Base-by-base conservation (phyloP, 2,329 filamentous ascomycete genomes). In the Fusarium hainanense region DNA sequence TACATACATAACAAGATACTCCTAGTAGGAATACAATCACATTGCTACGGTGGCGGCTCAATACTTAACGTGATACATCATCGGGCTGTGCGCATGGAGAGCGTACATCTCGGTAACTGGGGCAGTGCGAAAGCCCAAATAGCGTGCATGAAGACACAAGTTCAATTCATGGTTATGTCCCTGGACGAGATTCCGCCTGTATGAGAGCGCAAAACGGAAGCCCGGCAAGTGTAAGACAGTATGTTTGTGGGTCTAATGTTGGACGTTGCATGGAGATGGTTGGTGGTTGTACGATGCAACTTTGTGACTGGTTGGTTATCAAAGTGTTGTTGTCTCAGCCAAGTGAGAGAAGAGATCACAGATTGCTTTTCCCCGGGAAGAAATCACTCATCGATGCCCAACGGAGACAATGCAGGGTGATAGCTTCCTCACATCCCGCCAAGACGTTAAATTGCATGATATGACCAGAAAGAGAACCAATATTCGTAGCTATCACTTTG, bases 1-100 rank as follows among this genome's bases (percentile, higher is more conserved):
- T 6, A 32, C 16, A 4, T 6, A 9, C 14, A 48, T 46, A 18
- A 9, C 30, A 46, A 16, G 14, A 50, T 30, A 51, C 27, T 47
- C 23, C 7, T 5, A 49, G 46, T 64, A 64, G 14, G 14, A 30
- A 51, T 58, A 58, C 27, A 25, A 23, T 50, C 13, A 20, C 7
- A 51, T 27, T 16, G 34, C 6, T 37, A 3, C n/a, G 9, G 34
- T 37, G 34, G 32, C 3, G 16, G 6, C 18, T n/a, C 5, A n/a
- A 37, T 37, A 37, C 10, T 11, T n/a, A 1, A 11, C 5, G 9
- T 37, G 16, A n/a, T 11, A 28, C 1, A 12, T 2, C 11, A 28
- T 12, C 27, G 27, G 25, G 9, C 8, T 27, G 23, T 5, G 23
- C 23, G 2, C 4, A 23, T 23, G 23, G 23, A 6, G 23, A 23